Base-by-base conservation (phyloP, 192 early-diverging fungal genomes). In the Backusella morwellensis region DNA sequence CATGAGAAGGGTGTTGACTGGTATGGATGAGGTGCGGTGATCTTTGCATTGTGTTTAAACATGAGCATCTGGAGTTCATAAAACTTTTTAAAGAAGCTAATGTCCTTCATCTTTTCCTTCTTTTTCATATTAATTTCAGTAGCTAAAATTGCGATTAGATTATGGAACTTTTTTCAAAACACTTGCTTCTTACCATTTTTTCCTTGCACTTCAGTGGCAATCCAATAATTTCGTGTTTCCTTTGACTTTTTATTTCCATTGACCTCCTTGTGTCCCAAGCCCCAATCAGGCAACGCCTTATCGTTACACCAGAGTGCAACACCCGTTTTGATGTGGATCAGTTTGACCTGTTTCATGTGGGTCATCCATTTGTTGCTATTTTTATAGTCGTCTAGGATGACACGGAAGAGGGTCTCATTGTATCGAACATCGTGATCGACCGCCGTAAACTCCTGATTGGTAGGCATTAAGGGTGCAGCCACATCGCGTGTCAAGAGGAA, bases 21-120 rank as follows among this genome's bases (percentile, higher is more conserved):
- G 88, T 97, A 99, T 47, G 98, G 97, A 79, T 99, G 98, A 26
- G 92, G 85, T n/a, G 89, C 89, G 3, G 94, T 97, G 35, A 99
- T 85, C 9, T 89, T 94, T 72, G 93, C 87, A 80, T 99, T 99
- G 82, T 97, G 95, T 23, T 88, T 86, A 66, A 99, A 82, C 97
- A 99, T 99, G 23, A 92, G 84, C 6, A 79, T 77, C 83, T 98
- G 97, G 8, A 98, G 88, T 79, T 99, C 98, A 35, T 90, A 54
- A 74, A 93, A 98, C 85, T 98, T 98, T 9, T 79, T 75, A 19
- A 96, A 73, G 74, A 99, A 99, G 26, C 78, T 56, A 19, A 92
- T 81, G 17, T 87, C 84, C 50, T 87, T 88, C 35, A 82, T 76
- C 35, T 82, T 79, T 80, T 91, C 87, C 47, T 86, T 83, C 75